Evolutionary conservation across 176 grass and related monocot genomes (phyloP), one percentile per base, ranked within the genome.

Genomic region (Poa pratensis): DNA sequence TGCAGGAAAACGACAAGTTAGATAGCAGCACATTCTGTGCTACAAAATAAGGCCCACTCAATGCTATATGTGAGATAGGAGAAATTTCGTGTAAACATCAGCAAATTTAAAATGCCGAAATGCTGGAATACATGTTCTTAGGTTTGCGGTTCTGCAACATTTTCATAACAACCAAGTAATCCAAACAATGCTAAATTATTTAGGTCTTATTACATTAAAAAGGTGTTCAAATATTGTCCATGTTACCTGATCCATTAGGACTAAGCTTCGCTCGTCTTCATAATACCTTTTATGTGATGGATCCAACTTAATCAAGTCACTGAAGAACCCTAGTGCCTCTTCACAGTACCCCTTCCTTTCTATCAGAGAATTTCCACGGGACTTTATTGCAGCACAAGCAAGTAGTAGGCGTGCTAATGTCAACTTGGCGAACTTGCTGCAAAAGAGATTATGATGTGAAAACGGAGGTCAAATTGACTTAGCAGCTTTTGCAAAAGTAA

Each of bases 391-490:
- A 86, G 89, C 85, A 82, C 92, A 83, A n/a, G 91, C 91, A 91
- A 88, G 69, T 88, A 98, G 75, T 35, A 98, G 72, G 19, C 91
- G 82, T 50, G 93, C 89, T 83, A 95, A 84, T 27, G 93, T 95
- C 75, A 95, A 85, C 84, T 95, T 95, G 75, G 78, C 75, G 73
- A 98, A 98, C 81, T 98, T 98, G 77, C 95, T 98, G 86, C 90
- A 84, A 72, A 83, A 74, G 71, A 86, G 77, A 73, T 62, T 52
- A 80, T 28, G 60, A 20, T 40, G 87, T 80, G 52, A 76, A 52
- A 86, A 67, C 9, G 20, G 19, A 52, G 30, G 24, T 42, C 65
- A 81, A 62, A 84, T 50, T 76, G 67, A 83, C 83, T 74, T 75
- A 87, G 35, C 24, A 60, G 19, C 32, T 69, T 11, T 20, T 55